Percentiles rank a stretch among this genome's conserved stretches.
phyloP scores from a whole-genome alignment of 306 rosid genomes.

The Benincasa hispida region DNA sequence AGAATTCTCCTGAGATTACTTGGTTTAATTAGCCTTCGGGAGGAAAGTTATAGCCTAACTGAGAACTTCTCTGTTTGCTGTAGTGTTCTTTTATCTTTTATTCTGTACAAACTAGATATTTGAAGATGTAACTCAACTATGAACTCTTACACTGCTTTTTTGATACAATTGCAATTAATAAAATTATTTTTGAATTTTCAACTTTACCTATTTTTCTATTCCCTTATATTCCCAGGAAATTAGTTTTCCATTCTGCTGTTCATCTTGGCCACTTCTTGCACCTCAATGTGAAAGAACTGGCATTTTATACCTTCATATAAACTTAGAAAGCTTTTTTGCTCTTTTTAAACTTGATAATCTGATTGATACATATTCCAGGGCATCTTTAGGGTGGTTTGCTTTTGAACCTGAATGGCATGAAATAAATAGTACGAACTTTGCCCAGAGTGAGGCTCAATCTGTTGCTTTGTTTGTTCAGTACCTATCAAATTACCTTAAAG shows the following conservation, averaged over 20 bases:
- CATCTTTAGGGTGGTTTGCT: conserved; percentile 92
- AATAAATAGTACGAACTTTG: conserved; percentile 50
- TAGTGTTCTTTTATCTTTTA: neutral
- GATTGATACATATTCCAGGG: conserved; percentile 36
- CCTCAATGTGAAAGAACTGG: neutral
- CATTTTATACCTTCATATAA: neutral
- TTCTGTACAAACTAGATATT: neutral
- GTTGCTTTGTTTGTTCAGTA: conserved; percentile 64
- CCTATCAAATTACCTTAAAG: conserved; percentile 59
- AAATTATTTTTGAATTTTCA: neutral
- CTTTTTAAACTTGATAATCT: conserved; percentile 1
- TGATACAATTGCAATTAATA: neutral
- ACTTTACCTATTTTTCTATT: neutral
- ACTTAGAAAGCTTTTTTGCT: neutral
- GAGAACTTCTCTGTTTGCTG: neutral
- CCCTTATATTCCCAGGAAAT: neutral
- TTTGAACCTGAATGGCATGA: conserved; percentile 80
- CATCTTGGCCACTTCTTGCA: neutral
- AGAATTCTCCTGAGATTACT: neutral
- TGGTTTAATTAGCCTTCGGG: neutral
- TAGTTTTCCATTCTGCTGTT: neutral
- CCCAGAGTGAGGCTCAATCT: conserved; percentile 94
- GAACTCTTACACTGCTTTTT: neutral
- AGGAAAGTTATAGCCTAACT: neutral
- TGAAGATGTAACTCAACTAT: neutral